Conservation (phyloP, 1,284 basidiomycete species). For the Polyporus tsugae region DNA sequence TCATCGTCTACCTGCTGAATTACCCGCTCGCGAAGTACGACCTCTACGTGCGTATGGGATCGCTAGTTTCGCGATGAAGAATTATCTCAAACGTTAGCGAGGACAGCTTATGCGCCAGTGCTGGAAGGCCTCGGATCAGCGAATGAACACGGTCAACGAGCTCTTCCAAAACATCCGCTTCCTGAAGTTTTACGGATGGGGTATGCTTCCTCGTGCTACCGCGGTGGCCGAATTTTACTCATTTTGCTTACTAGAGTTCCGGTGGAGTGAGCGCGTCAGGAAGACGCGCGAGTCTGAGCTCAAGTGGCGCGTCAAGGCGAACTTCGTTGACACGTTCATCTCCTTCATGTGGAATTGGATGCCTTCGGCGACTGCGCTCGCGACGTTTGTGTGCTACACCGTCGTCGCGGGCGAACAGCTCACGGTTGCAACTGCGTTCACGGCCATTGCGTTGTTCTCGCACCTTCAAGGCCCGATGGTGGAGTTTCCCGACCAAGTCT, state of each 20-base stretch:
- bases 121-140: conserved; percentile 76
- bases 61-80: neutral
- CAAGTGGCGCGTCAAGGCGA: conserved; percentile 69
- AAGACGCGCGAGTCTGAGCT: conserved; percentile 64
- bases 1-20: conserved; percentile 72
- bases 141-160: conserved; percentile 85
- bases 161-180: conserved; percentile 78
- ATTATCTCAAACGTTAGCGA: neutral
- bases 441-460: conserved; percentile 70
- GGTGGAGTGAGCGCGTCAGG: conserved; percentile 61
- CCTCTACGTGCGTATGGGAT: conserved; percentile 57
- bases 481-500: conserved; percentile 66
- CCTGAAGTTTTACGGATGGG: conserved; percentile 79
- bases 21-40: conserved; percentile 72
- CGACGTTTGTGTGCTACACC: conserved; percentile 71
- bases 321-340: conserved; percentile 63
- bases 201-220: conserved; percentile 42
- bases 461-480: conserved; percentile 73
- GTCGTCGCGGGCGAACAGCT: conserved; percentile 63
- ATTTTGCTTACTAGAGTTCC: conserved; percentile 33
- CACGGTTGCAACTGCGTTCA: conserved; percentile 76
- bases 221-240: neutral
- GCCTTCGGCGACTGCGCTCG: conserved; percentile 70
- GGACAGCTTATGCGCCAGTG: conserved; percentile 63
- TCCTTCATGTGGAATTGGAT: conserved; percentile 79